Evolutionary conservation across 768 basidiomycete species (phyloP).

Genomic region (Jaapia argillacea): DNA sequence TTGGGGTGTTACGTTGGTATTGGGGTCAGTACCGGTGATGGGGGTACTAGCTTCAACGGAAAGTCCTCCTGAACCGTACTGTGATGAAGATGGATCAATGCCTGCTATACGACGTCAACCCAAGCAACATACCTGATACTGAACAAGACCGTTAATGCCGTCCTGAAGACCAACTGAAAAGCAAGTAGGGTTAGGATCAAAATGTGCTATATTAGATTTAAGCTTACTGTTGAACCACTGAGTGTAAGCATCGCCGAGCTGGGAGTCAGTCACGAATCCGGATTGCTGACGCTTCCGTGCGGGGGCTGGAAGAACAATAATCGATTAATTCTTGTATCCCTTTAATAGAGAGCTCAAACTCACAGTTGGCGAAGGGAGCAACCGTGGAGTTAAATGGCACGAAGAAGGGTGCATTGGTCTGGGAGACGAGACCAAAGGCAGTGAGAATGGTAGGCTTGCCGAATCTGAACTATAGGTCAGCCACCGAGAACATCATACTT

Average conservation of each 20-base stretch:
- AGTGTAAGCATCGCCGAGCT: slow-evolving; percentile 23
- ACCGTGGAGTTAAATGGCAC: slow-evolving; percentile 50
- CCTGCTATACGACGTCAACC: background rate
- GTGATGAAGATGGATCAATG: background rate
- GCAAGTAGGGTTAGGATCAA: background rate
- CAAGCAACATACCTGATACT: background rate
- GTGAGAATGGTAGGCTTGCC: slow-evolving; percentile 45
- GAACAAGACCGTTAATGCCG: background rate
- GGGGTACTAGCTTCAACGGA: slow-evolving; percentile 42
- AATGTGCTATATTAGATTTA: slow-evolving; percentile 29
- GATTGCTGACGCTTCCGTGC: background rate
- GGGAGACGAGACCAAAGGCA: slow-evolving; percentile 56
- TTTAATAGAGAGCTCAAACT: too few species aligned
- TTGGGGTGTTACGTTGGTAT: background rate
- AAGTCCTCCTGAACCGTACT: slow-evolving; percentile 35
- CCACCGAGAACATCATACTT: background rate
- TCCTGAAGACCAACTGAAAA: background rate
- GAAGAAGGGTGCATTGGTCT: slow-evolving; percentile 38
- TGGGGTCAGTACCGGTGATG: slow-evolving; percentile 16
- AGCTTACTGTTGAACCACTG: slow-evolving; percentile 43
- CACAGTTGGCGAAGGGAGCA: slow-evolving; percentile 27
- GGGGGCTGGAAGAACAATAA: too few species aligned
- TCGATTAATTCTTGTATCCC: too few species aligned
- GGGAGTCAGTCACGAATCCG: background rate
- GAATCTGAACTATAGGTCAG: slow-evolving; percentile 26